A percentile compares a stretch with the other conserved stretches of the same genome.
phyloP scores from a whole-genome alignment of 2,329 filamentous ascomycete species.

The Helotiales sp. region DNA sequence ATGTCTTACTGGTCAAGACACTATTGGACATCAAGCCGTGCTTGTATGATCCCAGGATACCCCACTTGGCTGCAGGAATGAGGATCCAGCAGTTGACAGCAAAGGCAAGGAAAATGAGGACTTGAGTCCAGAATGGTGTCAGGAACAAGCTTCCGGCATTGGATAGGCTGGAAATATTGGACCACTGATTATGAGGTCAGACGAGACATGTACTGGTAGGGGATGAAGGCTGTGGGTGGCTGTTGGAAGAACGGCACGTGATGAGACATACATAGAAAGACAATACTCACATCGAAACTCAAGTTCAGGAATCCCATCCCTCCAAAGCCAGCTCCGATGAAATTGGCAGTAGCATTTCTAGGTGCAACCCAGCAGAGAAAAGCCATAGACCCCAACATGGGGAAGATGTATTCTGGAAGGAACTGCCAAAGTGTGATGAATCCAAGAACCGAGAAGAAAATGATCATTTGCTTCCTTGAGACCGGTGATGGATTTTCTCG shows the following conservation, averaged over 20 bases:
- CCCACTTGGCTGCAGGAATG: constrained; percentile 59
- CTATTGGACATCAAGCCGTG: constrained; percentile 58
- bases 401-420: constrained; percentile 60
- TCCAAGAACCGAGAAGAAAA: constrained; percentile 54
- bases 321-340: constrained; percentile 59
- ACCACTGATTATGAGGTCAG: constrained; percentile 41
- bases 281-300: constrained; percentile 43
- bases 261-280: too few species aligned
- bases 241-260: too few species aligned
- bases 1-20: constrained; percentile 46
- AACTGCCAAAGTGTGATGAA: constrained; percentile 61
- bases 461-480: constrained; percentile 52
- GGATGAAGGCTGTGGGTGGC: background rate
- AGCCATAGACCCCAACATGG: constrained; percentile 57
- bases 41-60: constrained; percentile 51
- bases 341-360: constrained; percentile 57
- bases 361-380: constrained; percentile 65
- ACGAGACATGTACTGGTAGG: background rate
- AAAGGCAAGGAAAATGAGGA: constrained; percentile 54
- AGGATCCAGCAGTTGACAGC: constrained; percentile 58
- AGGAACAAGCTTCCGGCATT: constrained; percentile 49
- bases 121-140: constrained; percentile 59
- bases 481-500: constrained; percentile 48
- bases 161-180: constrained; percentile 50
- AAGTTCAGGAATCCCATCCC: constrained; percentile 63